phyloP scores from a whole-genome alignment of 2,329 filamentous ascomycete species.

The Tolypocladium tropicale region DNA sequence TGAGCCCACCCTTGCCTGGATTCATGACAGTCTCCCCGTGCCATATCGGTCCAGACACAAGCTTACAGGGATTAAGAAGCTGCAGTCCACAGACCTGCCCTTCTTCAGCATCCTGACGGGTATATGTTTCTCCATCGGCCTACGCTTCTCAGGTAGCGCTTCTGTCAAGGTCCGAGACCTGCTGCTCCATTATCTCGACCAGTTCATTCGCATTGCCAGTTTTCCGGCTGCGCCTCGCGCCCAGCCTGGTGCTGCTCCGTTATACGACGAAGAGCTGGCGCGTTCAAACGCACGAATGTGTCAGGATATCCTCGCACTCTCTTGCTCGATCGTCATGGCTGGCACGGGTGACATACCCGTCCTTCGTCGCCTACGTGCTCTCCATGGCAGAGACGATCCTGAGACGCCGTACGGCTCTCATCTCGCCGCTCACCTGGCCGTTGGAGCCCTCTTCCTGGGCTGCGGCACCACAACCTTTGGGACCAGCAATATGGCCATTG shows the following conservation, averaged over 20 bases:
- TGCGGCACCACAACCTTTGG: conserved; percentile 89
- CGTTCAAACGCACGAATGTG: conserved; percentile 81
- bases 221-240: conserved; percentile 29
- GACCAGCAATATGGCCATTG: conserved; percentile 78
- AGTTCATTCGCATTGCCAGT: conserved; percentile 69
- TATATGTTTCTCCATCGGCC: conserved; percentile 69
- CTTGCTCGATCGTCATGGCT: conserved; percentile 84
- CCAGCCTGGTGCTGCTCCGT: conserved; percentile 20
- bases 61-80: conserved; percentile 46
- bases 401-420: conserved; percentile 91
- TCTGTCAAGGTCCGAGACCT: conserved; percentile 66
- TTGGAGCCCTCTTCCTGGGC: conserved; percentile 82
- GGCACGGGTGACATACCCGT: conserved; percentile 84
- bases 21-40: conserved; percentile 60
- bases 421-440: conserved; percentile 82
- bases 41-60: conserved; percentile 55
- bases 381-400: conserved; percentile 77
- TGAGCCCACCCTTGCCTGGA: conserved; percentile 62
- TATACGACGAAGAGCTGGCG: conserved; percentile 78
- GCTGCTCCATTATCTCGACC: conserved; percentile 73
- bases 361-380: conserved; percentile 72
- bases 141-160: conserved; percentile 66
- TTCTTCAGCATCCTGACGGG: conserved; percentile 90
- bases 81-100: conserved; percentile 76
- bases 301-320: conserved; percentile 76